Base-by-base conservation (phyloP, 352 stramenopile species). In the Globisporangium orthogonon region DNA sequence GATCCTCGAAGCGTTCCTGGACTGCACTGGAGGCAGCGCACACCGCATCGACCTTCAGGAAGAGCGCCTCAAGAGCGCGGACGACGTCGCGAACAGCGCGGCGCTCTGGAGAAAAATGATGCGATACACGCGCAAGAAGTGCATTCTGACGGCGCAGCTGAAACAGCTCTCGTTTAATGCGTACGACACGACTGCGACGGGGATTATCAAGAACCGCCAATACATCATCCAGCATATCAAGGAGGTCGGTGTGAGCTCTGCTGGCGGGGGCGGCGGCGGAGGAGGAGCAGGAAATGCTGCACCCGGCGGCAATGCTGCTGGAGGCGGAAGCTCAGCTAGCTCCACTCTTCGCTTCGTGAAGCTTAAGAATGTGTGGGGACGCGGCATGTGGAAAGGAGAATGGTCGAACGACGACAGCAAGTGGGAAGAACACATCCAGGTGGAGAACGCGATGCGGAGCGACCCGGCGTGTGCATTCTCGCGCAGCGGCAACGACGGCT, bases 21-120 rank as follows among this genome's bases (percentile, higher is more conserved):
- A 97, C 53, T 90, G 92, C 52, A 97, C 89, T 0, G 89, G 88
- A 1, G 88, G 86, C 17, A 92, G 79, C 52, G 83, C 74, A 15
- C 70, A 93, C 48, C 86, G 87, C 13, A 63, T 96, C 0, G 83
- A 87, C n/a, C 60, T 95, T 29, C 62, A 72, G 11, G 73, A 70
- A n/a, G 73, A 83, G 29, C 63, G 60, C n/a, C 23, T 71, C 35
- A 18, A 46, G 0, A 18, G 28, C 3, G 52, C 52, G 1, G 50
- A 54, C 11, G 61, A 49, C 35, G 52, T 61, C 15, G 23, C 66
- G 28, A 55, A 65, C 30, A 58, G 69, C 14, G 52, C 54, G 3
- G 41, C 65, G 0, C 57, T 94, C 6, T 96, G 87, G 87, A 77
- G 82, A 49, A 80, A 80, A 30, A 35, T 95, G 43, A 44, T 89